phyloP scores from a whole-genome alignment of 768 basidiomycete species.

The Leccinum variicolor region DNA sequence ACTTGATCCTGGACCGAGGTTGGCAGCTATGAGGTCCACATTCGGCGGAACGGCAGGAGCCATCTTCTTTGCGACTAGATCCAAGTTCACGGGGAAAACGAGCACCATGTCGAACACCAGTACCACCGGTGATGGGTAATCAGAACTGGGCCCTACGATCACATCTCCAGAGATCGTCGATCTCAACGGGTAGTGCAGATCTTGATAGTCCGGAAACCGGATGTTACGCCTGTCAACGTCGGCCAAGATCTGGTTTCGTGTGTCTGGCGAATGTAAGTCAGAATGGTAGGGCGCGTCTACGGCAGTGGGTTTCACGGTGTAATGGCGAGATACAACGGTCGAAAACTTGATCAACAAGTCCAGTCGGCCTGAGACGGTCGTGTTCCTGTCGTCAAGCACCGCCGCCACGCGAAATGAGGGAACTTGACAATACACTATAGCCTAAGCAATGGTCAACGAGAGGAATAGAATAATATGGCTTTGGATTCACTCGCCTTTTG shows the following conservation, averaged over 20 bases:
- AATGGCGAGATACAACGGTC: conserved; percentile 31
- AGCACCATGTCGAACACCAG: conserved; percentile 43
- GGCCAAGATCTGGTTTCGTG: conserved; percentile 39
- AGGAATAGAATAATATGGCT: neutral
- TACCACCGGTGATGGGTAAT: conserved; percentile 33
- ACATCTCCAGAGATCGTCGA: conserved; percentile 43
- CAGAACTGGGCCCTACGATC: conserved; percentile 19
- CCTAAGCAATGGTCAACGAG: neutral
- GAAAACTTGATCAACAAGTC: conserved; percentile 45
- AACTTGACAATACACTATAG: conserved; percentile 9
- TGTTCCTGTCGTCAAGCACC: conserved; percentile 42
- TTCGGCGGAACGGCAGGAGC: conserved; percentile 11
- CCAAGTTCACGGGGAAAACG: conserved; percentile 52
- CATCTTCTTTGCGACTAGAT: conserved; percentile 35
- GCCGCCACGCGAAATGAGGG: conserved; percentile 46
- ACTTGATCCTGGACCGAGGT: conserved; percentile 47
- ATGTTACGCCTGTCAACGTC: conserved; percentile 46
- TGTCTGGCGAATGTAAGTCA: conserved; percentile 12
- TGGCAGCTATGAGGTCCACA: conserved; percentile 36
- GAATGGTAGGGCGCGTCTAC: conserved; percentile 56
- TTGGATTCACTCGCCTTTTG: conserved; percentile 12
- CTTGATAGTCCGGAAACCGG: conserved; percentile 44
- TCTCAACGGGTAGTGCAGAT: conserved; percentile 48
- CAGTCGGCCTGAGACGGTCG: conserved; percentile 60
- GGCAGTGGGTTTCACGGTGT: conserved; percentile 40